Evolutionary conservation across 129 eudicot species (phyloP).

Genomic region (Lonicera japonica): DNA sequence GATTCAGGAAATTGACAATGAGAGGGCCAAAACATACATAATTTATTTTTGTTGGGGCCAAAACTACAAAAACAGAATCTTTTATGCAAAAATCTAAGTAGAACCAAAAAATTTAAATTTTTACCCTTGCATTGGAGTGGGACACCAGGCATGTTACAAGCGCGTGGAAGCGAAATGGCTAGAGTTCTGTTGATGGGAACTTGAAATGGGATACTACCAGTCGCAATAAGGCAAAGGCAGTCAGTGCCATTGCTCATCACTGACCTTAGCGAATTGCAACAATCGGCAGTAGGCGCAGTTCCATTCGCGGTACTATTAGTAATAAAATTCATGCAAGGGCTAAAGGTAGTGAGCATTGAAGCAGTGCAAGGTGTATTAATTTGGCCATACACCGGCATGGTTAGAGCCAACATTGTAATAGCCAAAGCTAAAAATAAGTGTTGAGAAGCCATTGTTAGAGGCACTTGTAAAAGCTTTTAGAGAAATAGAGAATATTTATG

Average conservation of each 20-base stretch:
- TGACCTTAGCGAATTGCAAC: constrained; percentile 62
- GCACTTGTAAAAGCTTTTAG: background rate
- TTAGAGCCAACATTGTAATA: constrained; percentile 10
- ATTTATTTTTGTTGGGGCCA: too few species aligned
- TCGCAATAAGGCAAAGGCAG: constrained; percentile 64
- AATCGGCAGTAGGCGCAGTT: constrained; percentile 47
- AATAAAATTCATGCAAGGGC: constrained; percentile 59
- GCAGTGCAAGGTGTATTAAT: constrained; percentile 52
- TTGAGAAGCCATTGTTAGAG: constrained; percentile 14
- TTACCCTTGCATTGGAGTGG: constrained; percentile 82
- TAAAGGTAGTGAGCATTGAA: constrained; percentile 57
- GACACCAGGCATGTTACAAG: constrained; percentile 82
- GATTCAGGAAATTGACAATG: too few species aligned
- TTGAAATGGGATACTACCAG: constrained; percentile 65
- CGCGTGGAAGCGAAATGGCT: constrained; percentile 66
- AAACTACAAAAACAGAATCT: too few species aligned
- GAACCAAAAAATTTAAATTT: too few species aligned
- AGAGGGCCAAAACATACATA: too few species aligned
- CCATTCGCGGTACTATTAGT: constrained; percentile 42
- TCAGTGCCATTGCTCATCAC: constrained; percentile 49
- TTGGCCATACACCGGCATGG: constrained; percentile 39
- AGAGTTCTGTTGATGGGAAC: constrained; percentile 63
- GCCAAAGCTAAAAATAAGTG: constrained; percentile 24
- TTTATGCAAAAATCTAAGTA: too few species aligned
- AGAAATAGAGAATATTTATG: background rate